Conservation (phyloP, 2,329 filamentous ascomycete species). For the Emergomyces africanus region DNA sequence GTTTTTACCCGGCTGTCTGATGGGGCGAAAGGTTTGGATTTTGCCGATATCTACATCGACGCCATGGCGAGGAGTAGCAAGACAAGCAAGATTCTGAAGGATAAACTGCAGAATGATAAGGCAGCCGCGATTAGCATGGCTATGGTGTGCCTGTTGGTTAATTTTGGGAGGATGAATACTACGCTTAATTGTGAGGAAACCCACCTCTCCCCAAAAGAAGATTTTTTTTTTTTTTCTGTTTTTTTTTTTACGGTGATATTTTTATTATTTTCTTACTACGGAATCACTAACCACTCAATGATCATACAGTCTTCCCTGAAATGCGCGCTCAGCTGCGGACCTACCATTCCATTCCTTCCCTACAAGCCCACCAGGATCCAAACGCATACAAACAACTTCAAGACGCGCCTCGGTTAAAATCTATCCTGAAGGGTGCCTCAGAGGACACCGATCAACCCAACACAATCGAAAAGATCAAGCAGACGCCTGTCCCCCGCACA, state of each 20-base stretch:
- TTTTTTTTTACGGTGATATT: too few relatives aligned
- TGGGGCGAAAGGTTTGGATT: constrained; percentile 56
- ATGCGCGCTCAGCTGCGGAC: constrained; percentile 97
- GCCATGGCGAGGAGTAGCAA: constrained; percentile 98
- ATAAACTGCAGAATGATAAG: constrained; percentile 86
- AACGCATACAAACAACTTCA: constrained; percentile 97
- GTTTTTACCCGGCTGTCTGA: constrained; percentile 94
- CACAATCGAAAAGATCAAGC: constrained; percentile 71
- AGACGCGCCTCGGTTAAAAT: constrained; percentile 90
- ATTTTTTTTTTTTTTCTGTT: too few relatives aligned
- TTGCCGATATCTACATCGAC: constrained; percentile 95
- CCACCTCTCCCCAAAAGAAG: constrained; percentile 3
- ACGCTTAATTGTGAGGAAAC: constrained; percentile 72
- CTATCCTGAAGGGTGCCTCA: constrained; percentile 90
- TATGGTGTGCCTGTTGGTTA: constrained; percentile 96
- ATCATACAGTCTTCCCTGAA: constrained; percentile 74
- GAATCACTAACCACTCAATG: neutral
- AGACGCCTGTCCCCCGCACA: constrained; percentile 56
- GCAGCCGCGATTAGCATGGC: constrained; percentile 95
- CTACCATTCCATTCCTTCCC: constrained; percentile 92
- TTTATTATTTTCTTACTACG: neutral
- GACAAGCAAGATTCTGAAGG: constrained; percentile 94
- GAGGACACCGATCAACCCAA: constrained; percentile 81
- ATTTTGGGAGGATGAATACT: constrained; percentile 97
- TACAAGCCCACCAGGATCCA: constrained; percentile 88